Percentiles rank a stretch among this genome's conserved stretches.
Evolutionary conservation across 306 rosid species (phyloP).

Genomic region (Lablab purpureus): DNA sequence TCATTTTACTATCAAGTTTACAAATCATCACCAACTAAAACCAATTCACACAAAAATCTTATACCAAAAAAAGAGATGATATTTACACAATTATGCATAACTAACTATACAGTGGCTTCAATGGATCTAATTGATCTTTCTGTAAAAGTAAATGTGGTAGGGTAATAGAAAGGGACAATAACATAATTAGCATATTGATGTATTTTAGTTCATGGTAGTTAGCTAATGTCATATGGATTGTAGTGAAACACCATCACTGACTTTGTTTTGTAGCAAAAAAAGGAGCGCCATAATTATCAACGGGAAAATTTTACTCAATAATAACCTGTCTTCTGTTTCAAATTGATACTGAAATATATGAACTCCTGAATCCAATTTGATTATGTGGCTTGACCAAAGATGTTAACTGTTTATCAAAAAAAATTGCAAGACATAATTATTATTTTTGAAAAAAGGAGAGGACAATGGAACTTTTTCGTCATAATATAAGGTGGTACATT

Average conservation of each 20-base stretch:
- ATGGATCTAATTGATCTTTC: neutral
- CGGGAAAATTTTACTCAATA: neutral
- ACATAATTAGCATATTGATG: neutral
- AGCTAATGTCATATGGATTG: neutral
- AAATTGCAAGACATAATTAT: neutral
- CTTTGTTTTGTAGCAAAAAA: neutral
- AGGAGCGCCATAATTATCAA: neutral
- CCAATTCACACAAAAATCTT: neutral
- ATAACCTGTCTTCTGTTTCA: neutral
- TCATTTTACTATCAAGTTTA: neutral
- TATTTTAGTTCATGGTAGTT: neutral
- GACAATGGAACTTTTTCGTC: neutral
- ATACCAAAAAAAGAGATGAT: neutral
- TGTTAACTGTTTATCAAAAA: neutral
- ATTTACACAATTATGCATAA: neutral
- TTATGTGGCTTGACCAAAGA: constrained; percentile 4
- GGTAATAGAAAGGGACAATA: neutral
- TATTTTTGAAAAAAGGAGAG: neutral
- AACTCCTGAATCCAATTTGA: neutral
- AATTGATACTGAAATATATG: neutral
- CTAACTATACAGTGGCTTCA: neutral
- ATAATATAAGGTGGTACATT: neutral
- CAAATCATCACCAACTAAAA: neutral
- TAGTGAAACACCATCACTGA: neutral
- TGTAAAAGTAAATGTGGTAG: neutral